Base-by-base conservation (phyloP, 2,329 filamentous ascomycete genomes). In the Neofusicoccum ribis region DNA sequence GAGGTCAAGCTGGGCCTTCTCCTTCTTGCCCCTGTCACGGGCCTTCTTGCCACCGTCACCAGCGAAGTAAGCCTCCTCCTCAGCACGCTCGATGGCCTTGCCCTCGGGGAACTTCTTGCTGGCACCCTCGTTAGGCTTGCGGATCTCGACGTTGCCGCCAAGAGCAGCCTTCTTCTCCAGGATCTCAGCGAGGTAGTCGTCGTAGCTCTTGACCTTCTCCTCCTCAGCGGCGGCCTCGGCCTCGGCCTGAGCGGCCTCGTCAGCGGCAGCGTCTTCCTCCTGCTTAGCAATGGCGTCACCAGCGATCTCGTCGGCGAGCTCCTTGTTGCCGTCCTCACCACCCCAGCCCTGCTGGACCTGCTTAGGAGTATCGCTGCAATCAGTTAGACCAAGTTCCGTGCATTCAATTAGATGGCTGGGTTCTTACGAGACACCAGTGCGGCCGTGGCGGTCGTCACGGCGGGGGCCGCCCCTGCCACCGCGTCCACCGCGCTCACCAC, bases 61-160 rank as follows among this genome's bases (percentile, higher is more conserved):
- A 74, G 90, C 82, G 76, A 97, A 90, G 87, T 91, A 97, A 72
- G 90, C 88, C 73, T 92, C 88, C 63, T 86, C 85, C 54, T 84
- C 78, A 66, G 77, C 77, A 70, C 83, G 84, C 73, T 78, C 74
- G 73, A 88, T 72, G 69, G 84, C 81, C 85, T 93, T 96, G 78
- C 92, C 93, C 74, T 86, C 85, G 74, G 91, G 91, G 91, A 93
- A 97, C 87, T 97, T 95, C 88, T 95, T 94, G 85, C 92, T 92
- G 84, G 84, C 86, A 76, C 93, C 93, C 85, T 97, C 93, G 85
- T 98, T 97, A 80, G 94, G 84, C 84, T 93, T 89, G 83, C 95
- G 94, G 76, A 92, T 85, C 75, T 91, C 86, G 74, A 89, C 85
- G 72, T 86, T 86, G 69, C 84, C 80, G 72, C 84, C 85, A 67